These are phyloP conservation scores for Terana coerulea DNA, from an alignment of 768 basidiomycete genomes.

Conservation along the genomic window DNA sequence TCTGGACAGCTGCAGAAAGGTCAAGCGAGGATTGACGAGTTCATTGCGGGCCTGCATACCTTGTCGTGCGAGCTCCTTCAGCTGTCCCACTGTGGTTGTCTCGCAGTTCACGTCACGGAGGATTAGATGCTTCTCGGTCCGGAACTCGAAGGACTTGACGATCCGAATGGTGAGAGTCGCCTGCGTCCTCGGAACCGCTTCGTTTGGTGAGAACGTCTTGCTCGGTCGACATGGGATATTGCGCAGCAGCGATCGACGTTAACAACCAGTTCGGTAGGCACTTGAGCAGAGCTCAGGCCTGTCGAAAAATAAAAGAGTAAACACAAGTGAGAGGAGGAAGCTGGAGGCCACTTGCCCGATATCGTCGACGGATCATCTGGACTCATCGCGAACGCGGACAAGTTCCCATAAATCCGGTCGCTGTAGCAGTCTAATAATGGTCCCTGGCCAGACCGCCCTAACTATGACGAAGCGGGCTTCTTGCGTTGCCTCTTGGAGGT, in stretches of 20 bases:
- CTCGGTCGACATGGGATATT: constrained; percentile 19
- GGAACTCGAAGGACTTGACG: constrained; percentile 92
- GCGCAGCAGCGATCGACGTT: too few species aligned
- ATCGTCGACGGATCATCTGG: too few species aligned
- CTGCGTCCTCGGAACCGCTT: constrained; percentile 60
- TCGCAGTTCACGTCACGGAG: constrained; percentile 79
- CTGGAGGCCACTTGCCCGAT: too few species aligned
- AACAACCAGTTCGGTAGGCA: too few species aligned
- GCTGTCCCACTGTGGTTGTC: constrained; percentile 67
- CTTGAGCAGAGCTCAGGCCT: too few species aligned
- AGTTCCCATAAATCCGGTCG: too few species aligned
- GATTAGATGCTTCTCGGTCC: constrained; percentile 86
- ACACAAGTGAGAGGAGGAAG: too few species aligned
- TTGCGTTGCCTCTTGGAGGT: neutral
- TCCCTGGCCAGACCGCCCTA: neutral
- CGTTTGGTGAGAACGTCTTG: constrained; percentile 56
- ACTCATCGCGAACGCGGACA: too few species aligned
- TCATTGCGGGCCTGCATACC: constrained; percentile 37
- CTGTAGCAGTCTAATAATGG: too few species aligned
- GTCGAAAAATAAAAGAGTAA: too few species aligned
- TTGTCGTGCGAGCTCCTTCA: constrained; percentile 70
- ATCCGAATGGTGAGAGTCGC: constrained; percentile 89
- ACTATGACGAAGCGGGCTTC: neutral
- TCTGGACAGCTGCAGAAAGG: constrained; percentile 55
- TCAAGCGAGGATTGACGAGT: neutral